phyloP scores from a whole-genome alignment of 805 yeast species.

The Lipomyces starkeyi region DNA sequence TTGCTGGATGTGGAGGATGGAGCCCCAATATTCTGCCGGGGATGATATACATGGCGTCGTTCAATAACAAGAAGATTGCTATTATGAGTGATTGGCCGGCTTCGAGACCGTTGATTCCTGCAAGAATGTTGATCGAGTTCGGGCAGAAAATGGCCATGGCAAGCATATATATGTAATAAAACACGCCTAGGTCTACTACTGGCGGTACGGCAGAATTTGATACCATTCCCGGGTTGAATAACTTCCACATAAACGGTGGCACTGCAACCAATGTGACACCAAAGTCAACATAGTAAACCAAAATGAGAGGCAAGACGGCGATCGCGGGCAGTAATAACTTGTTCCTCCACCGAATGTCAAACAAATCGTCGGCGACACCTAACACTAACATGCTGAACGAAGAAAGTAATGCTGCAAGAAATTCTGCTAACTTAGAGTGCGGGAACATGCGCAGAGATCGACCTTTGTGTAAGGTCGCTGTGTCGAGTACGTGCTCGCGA shows the following conservation, averaged over 20 bases:
- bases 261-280: conserved; percentile 87
- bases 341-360: conserved; percentile 97
- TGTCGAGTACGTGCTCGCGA: conserved; percentile 51
- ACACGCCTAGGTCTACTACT: conserved; percentile 73
- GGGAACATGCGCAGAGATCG: conserved; percentile 57
- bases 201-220: conserved; percentile 44
- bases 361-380: conserved; percentile 92
- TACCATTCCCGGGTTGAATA: conserved; percentile 43
- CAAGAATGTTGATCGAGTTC: conserved; percentile 91
- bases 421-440: conserved; percentile 78
- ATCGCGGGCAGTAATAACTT: conserved; percentile 94
- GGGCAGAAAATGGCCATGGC: conserved; percentile 93
- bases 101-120: conserved; percentile 96
- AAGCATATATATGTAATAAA: conserved; percentile 90
- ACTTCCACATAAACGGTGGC: conserved; percentile 66
- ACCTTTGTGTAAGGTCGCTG: conserved; percentile 33
- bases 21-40: conserved; percentile 45
- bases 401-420: conserved; percentile 81
- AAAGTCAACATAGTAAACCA: conserved; percentile 92
- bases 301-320: conserved; percentile 87
- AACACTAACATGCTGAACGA: conserved; percentile 81
- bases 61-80: conserved; percentile 69
- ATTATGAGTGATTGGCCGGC: conserved; percentile 91
- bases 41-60: conserved; percentile 71
- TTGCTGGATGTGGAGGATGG: conserved; percentile 56